These are phyloP conservation scores for Tephrocybe sp. DNA, from an alignment of 768 basidiomycete genomes.

Conservation along the genomic window DNA sequence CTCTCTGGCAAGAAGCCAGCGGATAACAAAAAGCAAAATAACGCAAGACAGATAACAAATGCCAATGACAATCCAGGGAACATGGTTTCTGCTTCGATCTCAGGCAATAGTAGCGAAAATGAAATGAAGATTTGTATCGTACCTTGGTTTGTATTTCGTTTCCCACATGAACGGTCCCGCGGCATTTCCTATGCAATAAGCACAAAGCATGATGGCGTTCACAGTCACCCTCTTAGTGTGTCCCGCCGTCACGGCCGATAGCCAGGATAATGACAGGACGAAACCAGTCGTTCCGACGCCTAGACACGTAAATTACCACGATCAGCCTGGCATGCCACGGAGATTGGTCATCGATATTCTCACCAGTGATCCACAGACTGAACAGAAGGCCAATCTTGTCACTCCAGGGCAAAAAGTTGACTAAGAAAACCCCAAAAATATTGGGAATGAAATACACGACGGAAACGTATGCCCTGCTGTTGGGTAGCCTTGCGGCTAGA, in stretches of 20 bases:
- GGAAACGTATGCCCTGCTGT: constrained; percentile 63
- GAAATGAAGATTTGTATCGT: not conserved
- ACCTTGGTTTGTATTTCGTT: constrained; percentile 64
- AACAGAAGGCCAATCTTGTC: constrained; percentile 67
- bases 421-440: constrained; percentile 56
- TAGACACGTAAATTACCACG: not conserved
- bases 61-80: constrained; percentile 79
- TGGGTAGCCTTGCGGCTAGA: constrained; percentile 51
- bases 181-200: constrained; percentile 64
- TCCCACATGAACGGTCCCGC: constrained; percentile 82
- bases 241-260: constrained; percentile 62
- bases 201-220: constrained; percentile 72
- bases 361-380: constrained; percentile 52
- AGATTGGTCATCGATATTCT: not conserved
- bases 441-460: constrained; percentile 64
- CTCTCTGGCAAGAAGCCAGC: constrained; percentile 51
- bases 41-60: constrained; percentile 59
- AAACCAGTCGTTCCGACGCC: constrained; percentile 38
- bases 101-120: not conserved
- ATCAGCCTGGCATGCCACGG: not conserved
- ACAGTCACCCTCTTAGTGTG: constrained; percentile 70
- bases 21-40: constrained; percentile 42
- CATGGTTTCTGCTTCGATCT: constrained; percentile 46
- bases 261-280: constrained; percentile 59
- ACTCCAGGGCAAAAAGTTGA: constrained; percentile 63